These are phyloP conservation scores for Marchantia paleacea DNA, from an alignment of 225 moss, liverwort and hornwort genomes.

Conservation along the genomic window DNA sequence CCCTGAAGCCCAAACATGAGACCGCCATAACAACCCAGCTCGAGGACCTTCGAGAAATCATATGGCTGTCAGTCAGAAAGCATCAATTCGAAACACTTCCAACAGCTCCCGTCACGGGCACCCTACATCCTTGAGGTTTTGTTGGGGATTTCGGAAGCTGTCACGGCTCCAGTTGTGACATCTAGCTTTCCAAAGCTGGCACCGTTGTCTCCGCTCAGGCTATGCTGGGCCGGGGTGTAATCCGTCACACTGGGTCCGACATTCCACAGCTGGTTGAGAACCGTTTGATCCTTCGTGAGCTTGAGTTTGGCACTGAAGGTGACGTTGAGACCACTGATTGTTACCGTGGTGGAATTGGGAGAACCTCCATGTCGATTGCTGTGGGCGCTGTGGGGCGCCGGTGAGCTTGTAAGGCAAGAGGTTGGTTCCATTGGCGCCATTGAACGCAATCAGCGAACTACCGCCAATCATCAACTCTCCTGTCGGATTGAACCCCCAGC, in stretches of 20 bases:
- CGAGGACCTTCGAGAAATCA: not conserved
- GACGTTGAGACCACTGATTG: constrained; percentile 17
- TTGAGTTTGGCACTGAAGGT: constrained; percentile 54
- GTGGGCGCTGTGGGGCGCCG: not conserved
- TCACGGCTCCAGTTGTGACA: constrained; percentile 39
- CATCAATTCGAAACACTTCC: not conserved
- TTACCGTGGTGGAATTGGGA: not conserved
- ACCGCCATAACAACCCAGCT: not conserved
- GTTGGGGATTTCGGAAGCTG: constrained; percentile 25
- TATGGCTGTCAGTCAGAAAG: not conserved
- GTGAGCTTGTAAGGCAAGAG: constrained; percentile 45
- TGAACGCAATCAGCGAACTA: constrained; percentile 63
- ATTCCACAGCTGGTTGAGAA: constrained; percentile 65
- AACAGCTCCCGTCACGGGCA: not conserved
- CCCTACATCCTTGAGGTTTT: constrained; percentile 54
- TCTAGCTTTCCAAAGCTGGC: constrained; percentile 29
- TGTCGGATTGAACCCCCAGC: constrained; percentile 70
- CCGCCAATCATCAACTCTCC: constrained; percentile 45
- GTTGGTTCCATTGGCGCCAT: not conserved
- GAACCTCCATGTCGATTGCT: not conserved
- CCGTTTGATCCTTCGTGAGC: constrained; percentile 34
- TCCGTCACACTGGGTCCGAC: constrained; percentile 42
- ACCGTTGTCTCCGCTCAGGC: not conserved
- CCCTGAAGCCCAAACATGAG: not conserved
- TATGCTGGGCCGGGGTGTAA: constrained; percentile 22